phyloP scores from a whole-genome alignment of 805 yeast species.

The Blastobotrys robertii region DNA sequence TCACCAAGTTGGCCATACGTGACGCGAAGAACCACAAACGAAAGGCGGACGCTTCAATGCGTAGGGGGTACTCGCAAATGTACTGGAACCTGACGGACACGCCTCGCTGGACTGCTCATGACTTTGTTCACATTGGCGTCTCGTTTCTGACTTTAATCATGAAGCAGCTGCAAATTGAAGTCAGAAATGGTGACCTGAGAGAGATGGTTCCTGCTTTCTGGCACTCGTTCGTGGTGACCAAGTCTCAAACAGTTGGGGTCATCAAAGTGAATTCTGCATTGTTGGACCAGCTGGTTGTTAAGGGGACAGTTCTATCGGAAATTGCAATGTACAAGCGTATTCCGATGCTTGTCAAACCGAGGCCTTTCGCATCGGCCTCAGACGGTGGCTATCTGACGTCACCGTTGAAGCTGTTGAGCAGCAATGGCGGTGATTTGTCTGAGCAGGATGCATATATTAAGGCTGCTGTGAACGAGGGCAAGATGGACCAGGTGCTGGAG shows the following conservation, averaged over 20 bases:
- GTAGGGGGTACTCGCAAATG: background rate
- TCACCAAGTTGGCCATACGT: background rate
- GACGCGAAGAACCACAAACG: background rate
- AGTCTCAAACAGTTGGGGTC: constrained; percentile 71
- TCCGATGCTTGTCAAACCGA: constrained; percentile 86
- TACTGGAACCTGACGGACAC: constrained; percentile 1
- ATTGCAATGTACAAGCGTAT: constrained; percentile 59
- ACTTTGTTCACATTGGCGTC: constrained; percentile 67
- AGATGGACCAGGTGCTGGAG: constrained; percentile 54
- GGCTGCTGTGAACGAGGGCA: constrained; percentile 64
- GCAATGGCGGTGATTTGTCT: constrained; percentile 53
- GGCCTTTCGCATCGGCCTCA: constrained; percentile 70
- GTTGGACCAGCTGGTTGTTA: constrained; percentile 46
- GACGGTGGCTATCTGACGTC: constrained; percentile 76
- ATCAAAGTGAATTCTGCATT: constrained; percentile 63
- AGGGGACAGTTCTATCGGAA: constrained; percentile 35
- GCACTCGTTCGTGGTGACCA: constrained; percentile 69
- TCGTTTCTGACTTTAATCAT: constrained; percentile 59
- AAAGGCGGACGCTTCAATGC: background rate
- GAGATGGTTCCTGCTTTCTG: constrained; percentile 79
- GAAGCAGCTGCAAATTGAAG: constrained; percentile 70
- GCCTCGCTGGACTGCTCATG: constrained; percentile 40
- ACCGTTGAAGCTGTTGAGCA: constrained; percentile 3
- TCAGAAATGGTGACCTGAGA: constrained; percentile 63
- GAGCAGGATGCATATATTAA: constrained; percentile 82